Evolutionary conservation across 768 basidiomycete genomes (phyloP), one percentile per base, ranked within the genome.

Genomic region (Cystobasidiopsis lactophilus): DNA sequence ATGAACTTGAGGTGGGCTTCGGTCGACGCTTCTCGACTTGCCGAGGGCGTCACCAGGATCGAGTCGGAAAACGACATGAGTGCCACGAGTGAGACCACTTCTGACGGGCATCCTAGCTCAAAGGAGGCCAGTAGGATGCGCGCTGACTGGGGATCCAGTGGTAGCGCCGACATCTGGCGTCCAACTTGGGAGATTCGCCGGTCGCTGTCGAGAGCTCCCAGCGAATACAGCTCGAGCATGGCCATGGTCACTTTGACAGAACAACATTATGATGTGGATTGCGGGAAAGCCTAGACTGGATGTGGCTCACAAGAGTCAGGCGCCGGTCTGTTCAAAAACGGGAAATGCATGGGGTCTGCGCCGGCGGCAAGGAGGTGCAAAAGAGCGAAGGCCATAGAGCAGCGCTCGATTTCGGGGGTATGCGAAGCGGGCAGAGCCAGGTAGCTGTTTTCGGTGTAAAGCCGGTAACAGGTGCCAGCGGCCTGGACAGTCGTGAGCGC

Each of bases 331-430:
- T 96, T 89, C 77, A 98, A 83, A 55, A 85, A 79, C 47, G 85
- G 80, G 27, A 95, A 73, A 5, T 35, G 46, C 21, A 44, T 47
- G 11, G 58, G 53, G 37, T 63, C 53, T 10, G 59, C 52, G 2
- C 62, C 62, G 3, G 51, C 48, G 2, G 62, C 62, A 11, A 58
- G 29, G 11, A 96, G 72, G 60, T 91, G 81, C 29, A 98, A 72
- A 26, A 85, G 73, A 52, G 81, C 82, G 19, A 81, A 78, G 3
- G 82, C 76, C 29, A 96, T 71, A 62, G 82, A 82, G 61, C 79
- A 82, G 11, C 93, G 77, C 57, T 80, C 75, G 43, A 98, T 93
- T 67, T 96, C 93, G 1, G 91, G 91, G 59, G 84, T 77, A 14
- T 78, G 71, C 9, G 82, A 74, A 13, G 72, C 59, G 3, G 70